Base-by-base conservation (phyloP, 148 eudicot species). In the Chenopodium formosanum region DNA sequence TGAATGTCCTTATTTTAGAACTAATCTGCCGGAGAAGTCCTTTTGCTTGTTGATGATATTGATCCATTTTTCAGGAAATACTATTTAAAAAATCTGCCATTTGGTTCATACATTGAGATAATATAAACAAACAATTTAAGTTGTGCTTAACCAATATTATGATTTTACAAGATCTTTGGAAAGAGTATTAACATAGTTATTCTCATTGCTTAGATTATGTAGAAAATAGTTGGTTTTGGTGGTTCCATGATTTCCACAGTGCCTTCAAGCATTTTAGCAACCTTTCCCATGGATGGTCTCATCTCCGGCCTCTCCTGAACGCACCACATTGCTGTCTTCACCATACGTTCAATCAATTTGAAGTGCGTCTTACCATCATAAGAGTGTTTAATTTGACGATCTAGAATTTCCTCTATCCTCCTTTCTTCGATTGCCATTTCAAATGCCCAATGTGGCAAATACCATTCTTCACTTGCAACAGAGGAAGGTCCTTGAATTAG, bases 221-320 rank as follows among this genome's bases (percentile, higher is more conserved):
- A 90, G 84, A 87, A 93, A 52, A 91, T 88, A 20, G 95, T 91
- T 4, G 98, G 98, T 74, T 89, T 93, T 66, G 91, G 90, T 50
- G 98, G 97, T 53, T 93, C 95, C 7, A 88, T 90, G 32, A 94
- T 94, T 87, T 94, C 98, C 32, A 94, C 86, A 0, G 97, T 89
- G 73, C 98, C 98, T 82, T 94, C 97, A 29, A 94, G 86, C 98
- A 94, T 94, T 88, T 94, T 94, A 52, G 97, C 94, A 65, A 92
- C 98, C 81, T 92, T 94, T 46, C 98, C 98, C 98, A 94, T 94
- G 8, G 98, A 94, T 1, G 98, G 98, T 85, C 98, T 88, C 83
- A 66, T 71, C 52, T 94, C 98, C 0, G 94, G 89, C 82, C 88
- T 85, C 83, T 94, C 98, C 77, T 94, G 98, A 25, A 94, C 87